phyloP scores from a whole-genome alignment of 768 basidiomycete species.

The Boletus rex-veris region DNA sequence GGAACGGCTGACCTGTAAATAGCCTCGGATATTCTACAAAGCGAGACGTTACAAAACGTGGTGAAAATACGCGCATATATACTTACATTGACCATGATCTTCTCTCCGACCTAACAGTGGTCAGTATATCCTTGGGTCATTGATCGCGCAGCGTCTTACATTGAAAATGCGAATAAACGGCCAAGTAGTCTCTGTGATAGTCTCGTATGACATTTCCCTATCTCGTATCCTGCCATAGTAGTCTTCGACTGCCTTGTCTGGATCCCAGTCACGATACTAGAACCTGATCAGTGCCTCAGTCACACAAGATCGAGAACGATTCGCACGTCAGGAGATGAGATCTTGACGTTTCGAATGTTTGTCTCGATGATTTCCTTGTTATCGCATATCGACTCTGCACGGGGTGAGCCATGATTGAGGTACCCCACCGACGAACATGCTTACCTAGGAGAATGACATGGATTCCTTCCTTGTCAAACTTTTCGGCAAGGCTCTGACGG shows the following conservation, averaged over 20 bases:
- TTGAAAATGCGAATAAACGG: slow-evolving; percentile 95
- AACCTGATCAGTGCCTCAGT: not conserved
- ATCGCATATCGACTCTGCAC: slow-evolving; percentile 83
- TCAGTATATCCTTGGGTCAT: slow-evolving; percentile 5
- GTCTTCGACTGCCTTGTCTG: slow-evolving; percentile 86
- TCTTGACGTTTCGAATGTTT: slow-evolving; percentile 96
- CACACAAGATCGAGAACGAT: not conserved
- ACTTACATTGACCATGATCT: slow-evolving; percentile 88
- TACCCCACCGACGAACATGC: slow-evolving; percentile 8
- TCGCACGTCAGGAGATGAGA: slow-evolving; percentile 94
- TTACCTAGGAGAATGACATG: slow-evolving; percentile 93
- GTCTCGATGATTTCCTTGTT: slow-evolving; percentile 89
- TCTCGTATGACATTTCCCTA: slow-evolving; percentile 86
- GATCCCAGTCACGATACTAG: slow-evolving; percentile 91
- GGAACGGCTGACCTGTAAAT: slow-evolving; percentile 61
- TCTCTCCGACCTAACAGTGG: slow-evolving; percentile 75
- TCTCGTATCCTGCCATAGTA: slow-evolving; percentile 87
- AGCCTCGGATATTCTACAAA: slow-evolving; percentile 76
- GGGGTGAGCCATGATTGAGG: slow-evolving; percentile 5
- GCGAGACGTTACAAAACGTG: not conserved
- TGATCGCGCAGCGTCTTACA: slow-evolving; percentile 38
- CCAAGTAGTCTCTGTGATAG: slow-evolving; percentile 87
- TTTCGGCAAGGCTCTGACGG: slow-evolving; percentile 72
- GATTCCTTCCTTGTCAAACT: slow-evolving; percentile 80
- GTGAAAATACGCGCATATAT: slow-evolving; percentile 1